phyloP scores from a whole-genome alignment of 306 rosid genomes.

The Cucumis melo region DNA sequence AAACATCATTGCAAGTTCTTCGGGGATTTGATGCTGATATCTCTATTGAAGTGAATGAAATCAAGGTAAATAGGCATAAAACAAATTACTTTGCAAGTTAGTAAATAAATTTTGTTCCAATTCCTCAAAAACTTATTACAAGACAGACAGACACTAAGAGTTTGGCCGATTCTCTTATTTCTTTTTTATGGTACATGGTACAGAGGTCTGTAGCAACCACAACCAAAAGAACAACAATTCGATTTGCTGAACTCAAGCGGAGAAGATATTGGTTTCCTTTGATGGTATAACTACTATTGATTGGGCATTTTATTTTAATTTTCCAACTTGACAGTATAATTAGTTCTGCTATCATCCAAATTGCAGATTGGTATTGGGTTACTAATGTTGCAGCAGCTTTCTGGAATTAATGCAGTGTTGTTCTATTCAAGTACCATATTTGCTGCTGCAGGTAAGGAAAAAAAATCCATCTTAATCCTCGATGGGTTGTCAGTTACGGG shows the following conservation, averaged over 20 bases:
- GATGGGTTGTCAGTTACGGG: not conserved
- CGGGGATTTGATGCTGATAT: constrained; percentile 78
- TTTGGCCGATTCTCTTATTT: not conserved
- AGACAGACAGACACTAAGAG: not conserved
- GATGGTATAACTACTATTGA: constrained; percentile 27
- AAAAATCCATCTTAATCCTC: not conserved
- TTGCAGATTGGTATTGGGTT: constrained; percentile 67
- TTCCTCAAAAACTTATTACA: not conserved
- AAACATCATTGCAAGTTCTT: constrained; percentile 72
- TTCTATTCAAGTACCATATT: constrained; percentile 82
- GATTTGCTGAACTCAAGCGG: constrained; percentile 59
- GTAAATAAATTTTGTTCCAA: not conserved
- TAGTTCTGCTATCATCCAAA: not conserved
- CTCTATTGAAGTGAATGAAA: constrained; percentile 68
- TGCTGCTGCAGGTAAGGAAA: constrained; percentile 48
- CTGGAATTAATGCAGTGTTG: constrained; percentile 71
- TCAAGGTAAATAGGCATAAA: constrained; percentile 37
- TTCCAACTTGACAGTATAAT: not conserved
- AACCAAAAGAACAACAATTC: constrained; percentile 38
- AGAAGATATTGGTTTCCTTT: constrained; percentile 84
- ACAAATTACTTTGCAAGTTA: not conserved
- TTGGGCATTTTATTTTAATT: not conserved
- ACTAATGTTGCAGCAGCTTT: constrained; percentile 67
- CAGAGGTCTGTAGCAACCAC: constrained; percentile 58
- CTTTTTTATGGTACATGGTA: not conserved